These are phyloP conservation scores for Pelargonium fulgidum DNA, from an alignment of 441 rosid genomes.

Conservation along the genomic window DNA sequence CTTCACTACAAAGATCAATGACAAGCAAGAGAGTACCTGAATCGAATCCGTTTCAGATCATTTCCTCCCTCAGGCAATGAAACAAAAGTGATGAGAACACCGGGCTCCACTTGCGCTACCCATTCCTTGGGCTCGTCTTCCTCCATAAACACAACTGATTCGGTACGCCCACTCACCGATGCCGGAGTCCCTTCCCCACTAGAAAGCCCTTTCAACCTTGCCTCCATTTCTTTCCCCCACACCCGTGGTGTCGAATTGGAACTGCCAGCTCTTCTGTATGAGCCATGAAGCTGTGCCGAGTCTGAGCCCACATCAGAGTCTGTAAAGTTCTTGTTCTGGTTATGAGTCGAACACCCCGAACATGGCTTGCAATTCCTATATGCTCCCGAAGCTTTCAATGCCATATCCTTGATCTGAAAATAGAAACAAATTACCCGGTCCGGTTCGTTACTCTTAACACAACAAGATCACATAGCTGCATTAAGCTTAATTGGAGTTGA, in stretches of 20 bases:
- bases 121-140: conserved; percentile 88
- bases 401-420: conserved; percentile 72
- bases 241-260: conserved; percentile 51
- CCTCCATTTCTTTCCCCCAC: conserved; percentile 71
- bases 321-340: conserved; percentile 39
- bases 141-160: conserved; percentile 60
- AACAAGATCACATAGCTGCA: neutral
- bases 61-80: conserved; percentile 77
- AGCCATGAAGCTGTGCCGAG: conserved; percentile 51
- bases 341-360: conserved; percentile 51
- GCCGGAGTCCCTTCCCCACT: conserved; percentile 86
- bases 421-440: neutral
- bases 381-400: conserved; percentile 81
- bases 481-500: neutral
- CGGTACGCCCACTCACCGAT: conserved; percentile 66
- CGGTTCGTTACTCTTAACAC: too few relatives aligned
- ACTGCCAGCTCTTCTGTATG: conserved; percentile 66
- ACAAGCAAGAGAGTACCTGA: conserved; percentile 45
- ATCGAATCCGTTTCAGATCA: conserved; percentile 77
- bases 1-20: conserved; percentile 11
- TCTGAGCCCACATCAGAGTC: conserved; percentile 61
- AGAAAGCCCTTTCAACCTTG: conserved; percentile 60
- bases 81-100: conserved; percentile 78
- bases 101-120: conserved; percentile 96
- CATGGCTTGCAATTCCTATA: conserved; percentile 81